A percentile compares a stretch with the other conserved stretches of the same genome.
phyloP scores from a whole-genome alignment of 2,329 filamentous ascomycete genomes.

The Monosporascus sp. region DNA sequence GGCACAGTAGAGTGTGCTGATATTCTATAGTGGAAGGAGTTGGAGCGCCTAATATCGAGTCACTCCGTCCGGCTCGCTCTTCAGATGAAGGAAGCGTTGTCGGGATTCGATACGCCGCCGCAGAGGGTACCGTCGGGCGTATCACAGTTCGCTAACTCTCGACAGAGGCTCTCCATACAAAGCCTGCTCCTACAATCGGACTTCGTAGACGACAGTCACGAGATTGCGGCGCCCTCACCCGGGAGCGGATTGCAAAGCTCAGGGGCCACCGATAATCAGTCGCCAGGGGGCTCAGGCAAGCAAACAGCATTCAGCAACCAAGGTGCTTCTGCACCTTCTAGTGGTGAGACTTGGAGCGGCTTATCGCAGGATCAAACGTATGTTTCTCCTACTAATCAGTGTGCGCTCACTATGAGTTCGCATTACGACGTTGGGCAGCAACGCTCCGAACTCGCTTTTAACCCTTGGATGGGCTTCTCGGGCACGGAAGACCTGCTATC shows the following conservation, averaged over 20 bases:
- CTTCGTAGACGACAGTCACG: slow-evolving; percentile 34
- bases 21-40: slow-evolving; percentile 16
- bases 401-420: not conserved
- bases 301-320: not conserved
- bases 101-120: slow-evolving; percentile 14
- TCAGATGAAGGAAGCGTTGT: slow-evolving; percentile 17
- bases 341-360: not conserved
- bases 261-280: not conserved
- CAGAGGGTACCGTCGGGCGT: slow-evolving; percentile 15
- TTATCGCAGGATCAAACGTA: not conserved
- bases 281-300: not conserved
- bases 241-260: slow-evolving; percentile 15
- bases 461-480: slow-evolving; percentile 24
- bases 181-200: slow-evolving; percentile 34
- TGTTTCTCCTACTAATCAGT: not conserved
- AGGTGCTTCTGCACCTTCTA: not conserved
- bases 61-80: slow-evolving; percentile 20
- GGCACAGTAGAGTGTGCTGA: not conserved
- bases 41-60: slow-evolving; percentile 22
- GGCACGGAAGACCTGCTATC: slow-evolving; percentile 19
- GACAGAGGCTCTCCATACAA: slow-evolving; percentile 34
- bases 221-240: slow-evolving; percentile 16
- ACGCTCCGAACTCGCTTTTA: slow-evolving; percentile 22
- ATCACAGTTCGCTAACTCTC: slow-evolving; percentile 24
- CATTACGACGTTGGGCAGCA: slow-evolving; percentile 17